Base-by-base conservation (phyloP, 2,329 filamentous ascomycete genomes). In the Apiospora malaysiana region DNA sequence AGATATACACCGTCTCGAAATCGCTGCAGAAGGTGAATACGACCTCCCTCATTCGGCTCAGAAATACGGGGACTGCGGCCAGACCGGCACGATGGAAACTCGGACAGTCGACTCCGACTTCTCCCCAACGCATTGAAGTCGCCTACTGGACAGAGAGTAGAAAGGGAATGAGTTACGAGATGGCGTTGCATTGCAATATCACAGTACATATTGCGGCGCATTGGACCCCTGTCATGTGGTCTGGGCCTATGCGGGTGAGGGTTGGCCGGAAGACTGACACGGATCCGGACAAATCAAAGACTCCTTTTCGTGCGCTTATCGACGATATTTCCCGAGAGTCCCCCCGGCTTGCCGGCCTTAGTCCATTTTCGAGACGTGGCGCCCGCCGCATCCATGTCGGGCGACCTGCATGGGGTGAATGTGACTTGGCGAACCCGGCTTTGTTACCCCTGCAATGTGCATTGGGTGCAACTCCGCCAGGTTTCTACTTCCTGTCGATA, bases 151-250 rank as follows among this genome's bases (percentile, higher is more conserved):
- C 42, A 56, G 2, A 59, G 16, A 37, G 25, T 32, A 37, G 51
- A 59, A 37, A 18, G 18, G 16, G 23, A 21, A 59, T 21, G 25
- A 32, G 16, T 59, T 59, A 59, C 25, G 51, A 59, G 51, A 59
- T 32, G 51, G 12, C 4, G 51, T 63, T 14, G 56, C 56, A 63
- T 63, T 40, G 56, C 32, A 63, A 18, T 51, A 18, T 63, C n/a
- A 32, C 32, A 63, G 32, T 51, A 18, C 32, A 63, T 40, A 63
- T 63, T 27, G 27, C 56, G 37, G 56, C 32, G 32, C 56, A 37
- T 40, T 37, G 18, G 6, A 63, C 56, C 56, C 56, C 56, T 40
- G 56, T 63, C 27, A 63, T 63, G 56, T 37, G 51, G 21, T 59
- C 51, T 59, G 51, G 51, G 32, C 32, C 51, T 32, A 21, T 32